These are phyloP conservation scores for Furcasterigmium sp. DNA, from an alignment of 2,329 filamentous ascomycete species.

Conservation along the genomic window DNA sequence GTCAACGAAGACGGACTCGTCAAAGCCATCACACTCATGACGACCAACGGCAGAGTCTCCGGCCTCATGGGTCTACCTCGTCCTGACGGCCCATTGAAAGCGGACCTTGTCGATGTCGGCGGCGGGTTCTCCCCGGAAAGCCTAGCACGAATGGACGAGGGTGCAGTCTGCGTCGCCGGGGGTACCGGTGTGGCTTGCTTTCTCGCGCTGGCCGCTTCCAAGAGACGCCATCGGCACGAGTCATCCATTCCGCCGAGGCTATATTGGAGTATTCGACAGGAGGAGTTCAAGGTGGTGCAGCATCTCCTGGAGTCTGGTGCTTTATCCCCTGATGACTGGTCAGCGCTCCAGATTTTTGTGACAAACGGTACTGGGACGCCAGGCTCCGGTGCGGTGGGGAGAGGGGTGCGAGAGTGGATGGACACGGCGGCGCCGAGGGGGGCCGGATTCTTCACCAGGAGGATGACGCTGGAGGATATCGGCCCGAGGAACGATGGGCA, in stretches of 20 bases:
- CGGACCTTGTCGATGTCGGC: constrained; percentile 9
- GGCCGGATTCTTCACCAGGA: constrained; percentile 2
- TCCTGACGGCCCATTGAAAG: constrained; percentile 8
- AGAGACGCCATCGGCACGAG: background rate
- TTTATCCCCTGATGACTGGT: constrained; percentile 5
- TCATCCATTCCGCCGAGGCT: background rate
- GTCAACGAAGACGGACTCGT: background rate
- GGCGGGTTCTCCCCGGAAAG: constrained; percentile 7
- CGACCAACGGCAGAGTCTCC: constrained; percentile 14
- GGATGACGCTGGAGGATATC: constrained; percentile 9
- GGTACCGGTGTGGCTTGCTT: constrained; percentile 13
- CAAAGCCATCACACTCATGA: constrained; percentile 3
- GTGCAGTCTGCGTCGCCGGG: constrained; percentile 8
- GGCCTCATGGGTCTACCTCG: constrained; percentile 13
- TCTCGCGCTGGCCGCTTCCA: constrained; percentile 6
- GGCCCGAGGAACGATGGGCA: background rate
- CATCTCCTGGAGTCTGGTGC: constrained; percentile 8
- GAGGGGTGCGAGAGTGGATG: no score
- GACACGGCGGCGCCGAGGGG: constrained; percentile 7
- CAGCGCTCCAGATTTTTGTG: constrained; percentile 9
- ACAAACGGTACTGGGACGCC: constrained; percentile 11
- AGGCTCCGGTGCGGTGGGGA: constrained; percentile 1
- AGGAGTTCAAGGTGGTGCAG: constrained; percentile 12
- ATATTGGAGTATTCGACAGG: constrained; percentile 11
- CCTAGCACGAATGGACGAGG: background rate